Conservation (phyloP, 345 rosid species). For the Acer negundo region DNA sequence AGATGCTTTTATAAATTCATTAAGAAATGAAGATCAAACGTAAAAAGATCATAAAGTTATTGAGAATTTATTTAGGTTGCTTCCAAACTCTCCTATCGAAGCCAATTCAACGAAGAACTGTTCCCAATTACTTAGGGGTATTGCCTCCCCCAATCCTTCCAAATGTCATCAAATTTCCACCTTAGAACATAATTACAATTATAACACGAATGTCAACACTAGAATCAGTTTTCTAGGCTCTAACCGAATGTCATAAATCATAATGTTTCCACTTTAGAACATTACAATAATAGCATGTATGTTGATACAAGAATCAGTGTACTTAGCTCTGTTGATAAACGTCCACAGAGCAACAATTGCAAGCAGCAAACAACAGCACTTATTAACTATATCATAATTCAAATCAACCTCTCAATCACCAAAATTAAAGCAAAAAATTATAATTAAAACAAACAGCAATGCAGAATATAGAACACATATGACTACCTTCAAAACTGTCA, state of each 20-base stretch:
- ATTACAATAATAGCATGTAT: not conserved
- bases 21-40: not conserved
- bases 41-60: not conserved
- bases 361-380: not conserved
- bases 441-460: not conserved
- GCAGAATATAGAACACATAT: conserved; percentile 2
- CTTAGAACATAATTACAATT: not conserved
- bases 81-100: not conserved
- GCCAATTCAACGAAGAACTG: not conserved
- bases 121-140: not conserved
- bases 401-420: not conserved
- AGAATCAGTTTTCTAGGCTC: not conserved
- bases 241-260: too few species aligned
- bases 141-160: not conserved
- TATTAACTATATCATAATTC: not conserved
- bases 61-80: not conserved
- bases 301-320: not conserved
- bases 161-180: not conserved
- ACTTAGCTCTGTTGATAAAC: not conserved
- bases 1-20: not conserved
- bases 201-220: not conserved
- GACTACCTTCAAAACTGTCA: conserved; percentile 21
- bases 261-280: not conserved
- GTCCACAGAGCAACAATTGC: not conserved
- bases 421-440: not conserved